These are phyloP conservation scores for Aspergillus fijiensis DNA, from an alignment of 2,329 filamentous ascomycete genomes.

Conservation along the genomic window DNA sequence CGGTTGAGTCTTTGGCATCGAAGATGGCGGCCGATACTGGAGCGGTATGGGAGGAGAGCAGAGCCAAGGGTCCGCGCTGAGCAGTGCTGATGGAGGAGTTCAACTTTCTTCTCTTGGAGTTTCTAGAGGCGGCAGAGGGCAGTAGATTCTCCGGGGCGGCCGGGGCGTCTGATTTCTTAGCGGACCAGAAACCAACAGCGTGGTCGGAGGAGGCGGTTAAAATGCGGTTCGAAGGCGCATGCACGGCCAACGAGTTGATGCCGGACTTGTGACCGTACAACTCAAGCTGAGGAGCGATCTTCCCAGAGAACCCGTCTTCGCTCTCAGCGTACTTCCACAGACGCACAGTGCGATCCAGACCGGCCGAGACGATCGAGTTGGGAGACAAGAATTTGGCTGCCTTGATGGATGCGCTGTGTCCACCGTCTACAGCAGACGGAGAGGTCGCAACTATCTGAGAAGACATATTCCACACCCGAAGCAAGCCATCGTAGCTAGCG, in stretches of 20 bases:
- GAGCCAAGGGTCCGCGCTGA: conserved; percentile 74
- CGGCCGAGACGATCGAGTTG: conserved; percentile 75
- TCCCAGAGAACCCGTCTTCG: conserved; percentile 58
- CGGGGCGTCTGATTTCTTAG: conserved; percentile 72
- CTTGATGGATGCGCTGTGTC: conserved; percentile 76
- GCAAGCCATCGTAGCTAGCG: conserved; percentile 85
- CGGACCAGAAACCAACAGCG: conserved; percentile 83
- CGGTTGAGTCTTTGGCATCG: conserved; percentile 78
- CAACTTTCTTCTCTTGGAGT: conserved; percentile 75
- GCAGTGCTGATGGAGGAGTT: conserved; percentile 58
- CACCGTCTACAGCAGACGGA: conserved; percentile 62
- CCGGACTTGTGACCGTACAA: conserved; percentile 77
- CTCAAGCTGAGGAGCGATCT: conserved; percentile 72
- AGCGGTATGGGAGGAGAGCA: conserved; percentile 70
- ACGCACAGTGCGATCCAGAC: conserved; percentile 79
- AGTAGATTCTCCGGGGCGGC: conserved; percentile 69
- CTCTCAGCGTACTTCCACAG: conserved; percentile 84
- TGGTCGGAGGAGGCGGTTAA: conserved; percentile 84
- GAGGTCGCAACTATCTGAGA: conserved; percentile 82
- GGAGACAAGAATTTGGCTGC: conserved; percentile 79
- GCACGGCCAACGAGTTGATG: conserved; percentile 72
- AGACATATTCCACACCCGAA: conserved; percentile 86
- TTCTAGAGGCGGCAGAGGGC: conserved; percentile 61
- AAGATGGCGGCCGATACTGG: conserved; percentile 80
- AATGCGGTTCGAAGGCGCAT: conserved; percentile 71